Percentiles rank a stretch among this genome's conserved stretches.
These are phyloP conservation scores for Arctium lappa DNA, from an alignment of 129 eudicot genomes.

Conservation along the genomic window DNA sequence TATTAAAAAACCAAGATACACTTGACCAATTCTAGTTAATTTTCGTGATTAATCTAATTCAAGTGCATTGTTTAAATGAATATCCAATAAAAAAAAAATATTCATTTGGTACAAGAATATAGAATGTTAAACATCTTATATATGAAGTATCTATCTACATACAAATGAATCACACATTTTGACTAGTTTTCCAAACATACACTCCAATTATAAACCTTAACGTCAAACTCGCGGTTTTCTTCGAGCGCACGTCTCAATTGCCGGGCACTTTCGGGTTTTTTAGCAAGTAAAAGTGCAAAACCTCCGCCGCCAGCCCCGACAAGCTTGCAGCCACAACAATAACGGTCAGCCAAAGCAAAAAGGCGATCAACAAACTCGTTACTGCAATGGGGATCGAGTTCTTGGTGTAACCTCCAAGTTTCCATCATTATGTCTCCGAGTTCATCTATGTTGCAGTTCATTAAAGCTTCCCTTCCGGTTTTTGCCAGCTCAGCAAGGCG, in stretches of 20 bases:
- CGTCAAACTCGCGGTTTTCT: slow-evolving; percentile 48
- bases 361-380: slow-evolving; percentile 78
- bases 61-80: not conserved
- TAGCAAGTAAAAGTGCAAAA: slow-evolving; percentile 85
- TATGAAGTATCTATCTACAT: not conserved
- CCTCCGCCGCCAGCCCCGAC: slow-evolving; percentile 99
- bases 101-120: not conserved
- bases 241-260: slow-evolving; percentile 52
- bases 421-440: slow-evolving; percentile 83
- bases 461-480: slow-evolving; percentile 90
- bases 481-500: slow-evolving; percentile 94
- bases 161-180: not conserved
- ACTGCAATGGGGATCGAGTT: slow-evolving; percentile 95
- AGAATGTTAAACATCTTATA: slow-evolving; percentile 8
- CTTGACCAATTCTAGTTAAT: no score
- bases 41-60: not conserved
- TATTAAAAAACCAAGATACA: not conserved
- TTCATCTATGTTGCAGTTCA: slow-evolving; percentile 78
- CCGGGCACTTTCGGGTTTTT: slow-evolving; percentile 43
- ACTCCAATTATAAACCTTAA: slow-evolving; percentile 68
- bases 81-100: no score
- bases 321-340: slow-evolving; percentile 90
- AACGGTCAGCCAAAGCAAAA: slow-evolving; percentile 59
- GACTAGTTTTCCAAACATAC: slow-evolving; percentile 34
- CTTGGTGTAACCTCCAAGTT: slow-evolving; percentile 96